phyloP scores from a whole-genome alignment of 495 filamentous ascomycete species.

The Penicillium turbatum region DNA sequence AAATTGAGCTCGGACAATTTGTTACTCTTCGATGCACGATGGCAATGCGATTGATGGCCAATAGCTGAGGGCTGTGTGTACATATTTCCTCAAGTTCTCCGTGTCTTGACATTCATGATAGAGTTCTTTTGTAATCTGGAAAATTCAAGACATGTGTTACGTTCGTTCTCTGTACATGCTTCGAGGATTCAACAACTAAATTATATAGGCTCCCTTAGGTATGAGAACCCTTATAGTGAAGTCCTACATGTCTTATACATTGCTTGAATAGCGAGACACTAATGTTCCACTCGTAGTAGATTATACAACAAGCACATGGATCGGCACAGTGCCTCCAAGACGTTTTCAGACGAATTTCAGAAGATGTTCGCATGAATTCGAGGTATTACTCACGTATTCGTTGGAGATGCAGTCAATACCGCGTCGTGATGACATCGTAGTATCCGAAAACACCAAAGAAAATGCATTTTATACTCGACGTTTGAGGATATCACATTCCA shows the following conservation, averaged over 20 bases:
- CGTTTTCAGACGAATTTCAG: too few species aligned
- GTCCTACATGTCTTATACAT: too few species aligned
- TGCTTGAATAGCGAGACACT: too few species aligned
- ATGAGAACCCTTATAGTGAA: too few species aligned
- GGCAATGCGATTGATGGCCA: background rate
- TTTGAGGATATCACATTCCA: background rate
- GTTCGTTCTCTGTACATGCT: background rate
- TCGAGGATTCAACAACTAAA: too few species aligned
- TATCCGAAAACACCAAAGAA: background rate
- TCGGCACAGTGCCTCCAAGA: too few species aligned
- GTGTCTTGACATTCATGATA: background rate
- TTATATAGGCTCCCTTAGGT: too few species aligned
- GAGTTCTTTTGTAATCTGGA: background rate
- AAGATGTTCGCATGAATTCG: too few species aligned
- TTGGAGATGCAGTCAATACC: constrained; percentile 12
- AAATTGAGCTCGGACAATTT: constrained; percentile 10
- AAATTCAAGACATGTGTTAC: background rate
- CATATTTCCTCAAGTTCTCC: background rate
- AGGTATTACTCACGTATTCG: background rate
- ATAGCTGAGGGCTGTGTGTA: background rate
- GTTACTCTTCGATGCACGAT: background rate
- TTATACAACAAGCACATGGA: too few species aligned
- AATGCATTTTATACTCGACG: background rate
- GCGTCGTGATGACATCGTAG: constrained; percentile 22
- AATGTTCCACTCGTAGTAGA: too few species aligned